phyloP scores from a whole-genome alignment of 495 filamentous ascomycete species.

The Hamigera avellanea region DNA sequence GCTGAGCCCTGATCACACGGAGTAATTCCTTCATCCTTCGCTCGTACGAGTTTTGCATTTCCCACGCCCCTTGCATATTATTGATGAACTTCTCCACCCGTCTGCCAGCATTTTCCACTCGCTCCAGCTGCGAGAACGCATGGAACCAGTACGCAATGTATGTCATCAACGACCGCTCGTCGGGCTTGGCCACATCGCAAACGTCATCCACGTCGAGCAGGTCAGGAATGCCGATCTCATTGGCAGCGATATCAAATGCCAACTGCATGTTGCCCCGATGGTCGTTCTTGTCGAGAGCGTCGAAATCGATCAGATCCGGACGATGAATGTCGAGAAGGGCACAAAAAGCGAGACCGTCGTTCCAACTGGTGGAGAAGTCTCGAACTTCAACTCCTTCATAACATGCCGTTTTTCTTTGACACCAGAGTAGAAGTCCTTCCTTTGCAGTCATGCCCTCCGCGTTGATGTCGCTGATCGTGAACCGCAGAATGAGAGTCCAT shows the following conservation, averaged over 20 bases:
- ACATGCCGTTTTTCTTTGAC: conserved; percentile 95
- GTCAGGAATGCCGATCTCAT: conserved; percentile 95
- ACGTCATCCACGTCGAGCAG: conserved; percentile 96
- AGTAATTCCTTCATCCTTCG: conserved; percentile 73
- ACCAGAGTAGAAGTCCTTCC: conserved; percentile 91
- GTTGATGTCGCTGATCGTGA: conserved; percentile 98
- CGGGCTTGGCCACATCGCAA: conserved; percentile 88
- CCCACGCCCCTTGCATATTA: conserved; percentile 99
- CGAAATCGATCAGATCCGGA: conserved; percentile 93
- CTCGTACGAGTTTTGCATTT: conserved; percentile 96
- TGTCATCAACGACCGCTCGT: conserved; percentile 95
- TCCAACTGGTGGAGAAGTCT: conserved; percentile 94
- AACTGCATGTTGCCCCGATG: conserved; percentile 96
- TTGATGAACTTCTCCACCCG: conserved; percentile 97
- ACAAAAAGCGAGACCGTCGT: conserved; percentile 93
- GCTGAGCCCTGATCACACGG: conserved; percentile 58
- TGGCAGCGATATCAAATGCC: conserved; percentile 88
- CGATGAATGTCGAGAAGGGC: conserved; percentile 94
- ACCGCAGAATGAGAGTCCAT: conserved; percentile 94
- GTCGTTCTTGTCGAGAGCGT: conserved; percentile 84
- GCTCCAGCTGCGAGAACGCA: conserved; percentile 94
- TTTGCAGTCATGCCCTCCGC: conserved; percentile 96
- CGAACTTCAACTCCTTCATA: conserved; percentile 92
- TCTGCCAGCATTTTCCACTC: conserved; percentile 92
- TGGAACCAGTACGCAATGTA: conserved; percentile 99